Base-by-base conservation (phyloP, 768 basidiomycete genomes). In the Mycena capillaripes region DNA sequence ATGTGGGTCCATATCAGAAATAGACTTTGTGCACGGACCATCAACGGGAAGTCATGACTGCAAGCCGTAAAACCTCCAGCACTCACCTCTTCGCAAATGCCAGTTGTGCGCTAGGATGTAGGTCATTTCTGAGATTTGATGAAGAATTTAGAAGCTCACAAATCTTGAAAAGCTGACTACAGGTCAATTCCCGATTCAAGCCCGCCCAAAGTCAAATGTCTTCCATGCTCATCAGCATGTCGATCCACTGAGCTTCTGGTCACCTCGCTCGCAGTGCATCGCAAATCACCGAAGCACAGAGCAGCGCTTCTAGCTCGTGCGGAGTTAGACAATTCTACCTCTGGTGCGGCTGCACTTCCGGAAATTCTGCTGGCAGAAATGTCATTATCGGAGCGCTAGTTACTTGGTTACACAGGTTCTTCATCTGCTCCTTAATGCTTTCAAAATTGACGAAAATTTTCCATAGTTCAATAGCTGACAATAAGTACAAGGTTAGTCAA, bases 1-100 rank as follows among this genome's bases (percentile, higher is more conserved):
- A 16, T 61, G 60, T 61, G 60, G 60, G 29, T 30, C 59, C 60
- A 61, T 29, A 61, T 61, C 44, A 61, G 21, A 48, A 25, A 53
- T 53, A 53, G 27, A 53, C 52, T 53, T 53, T 53, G 52, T 12
- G 52, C 52, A 53, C 52, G 52, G 52, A 53, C 52, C 27, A 53
- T 53, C 29, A 53, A 53, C 52, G 52, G 52, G 52, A 53, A 53
- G 52, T 53, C 52, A 53, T 29, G 34, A n/a, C n/a, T n/a, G 34
- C 34, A 36, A 36, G 52, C 52, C 17, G 52, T 12, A n/a, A 53
- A 32, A 30, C 52, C 27, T 53, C 29, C 25, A 52, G 50, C 25
- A 23, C 34, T 36, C 34, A 36, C 23, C 52, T 53, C 27, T 53
- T 7, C 30, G 29, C 52, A 53, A 53, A 53, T 53, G 29, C 52